Evolutionary conservation across 345 rosid species (phyloP), one percentile per base, ranked within the genome.

Genomic region (Syzygium aromaticum): DNA sequence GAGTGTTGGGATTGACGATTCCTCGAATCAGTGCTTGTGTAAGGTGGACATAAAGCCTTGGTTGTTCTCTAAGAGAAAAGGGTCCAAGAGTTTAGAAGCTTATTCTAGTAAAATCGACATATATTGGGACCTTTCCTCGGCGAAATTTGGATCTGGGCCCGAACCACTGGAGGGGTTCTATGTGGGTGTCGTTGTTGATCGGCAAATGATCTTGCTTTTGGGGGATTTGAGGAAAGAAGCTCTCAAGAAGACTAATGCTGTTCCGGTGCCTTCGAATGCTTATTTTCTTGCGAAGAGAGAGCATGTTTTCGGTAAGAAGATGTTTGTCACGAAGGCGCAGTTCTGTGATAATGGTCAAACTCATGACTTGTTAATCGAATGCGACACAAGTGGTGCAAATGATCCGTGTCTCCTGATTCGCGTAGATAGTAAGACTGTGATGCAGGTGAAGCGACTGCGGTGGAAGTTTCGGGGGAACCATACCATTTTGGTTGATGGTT

Each of bases 221-320:
- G 99, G 99, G 25, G 98, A 97, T 89, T 90, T 97, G 98, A 93
- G 91, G 88, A 97, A 95, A 89, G 98, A 96, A 90, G 98, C 98
- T 90, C 92, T 89, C 52, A 97, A 95, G 93, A 96, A 95, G 92
- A 93, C 95, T 1, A 90, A 86, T 80, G 92, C 93, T 59, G 73
- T 87, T 27, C 92, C 91, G 12, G 83, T 87, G 86, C 89, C 94
- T 86, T 90, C 94, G 0, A 87, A 30, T 87, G 92, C 98, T 33
- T 87, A 91, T 85, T 91, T 93, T 33, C 90, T 97, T 21, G 95
- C 97, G 22, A 97, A 95, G 93, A 95, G 93, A 89, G 99, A 96
- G 88, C 97, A 96, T 90, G 88, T 95, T 28, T 95, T 92, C 88
- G 98, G 99, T 19, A 96, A 95, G 93, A 96, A 89, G 86, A 93